Conservation (phyloP, 495 filamentous ascomycete species). For the Lasiosphaeris hirsuta region DNA sequence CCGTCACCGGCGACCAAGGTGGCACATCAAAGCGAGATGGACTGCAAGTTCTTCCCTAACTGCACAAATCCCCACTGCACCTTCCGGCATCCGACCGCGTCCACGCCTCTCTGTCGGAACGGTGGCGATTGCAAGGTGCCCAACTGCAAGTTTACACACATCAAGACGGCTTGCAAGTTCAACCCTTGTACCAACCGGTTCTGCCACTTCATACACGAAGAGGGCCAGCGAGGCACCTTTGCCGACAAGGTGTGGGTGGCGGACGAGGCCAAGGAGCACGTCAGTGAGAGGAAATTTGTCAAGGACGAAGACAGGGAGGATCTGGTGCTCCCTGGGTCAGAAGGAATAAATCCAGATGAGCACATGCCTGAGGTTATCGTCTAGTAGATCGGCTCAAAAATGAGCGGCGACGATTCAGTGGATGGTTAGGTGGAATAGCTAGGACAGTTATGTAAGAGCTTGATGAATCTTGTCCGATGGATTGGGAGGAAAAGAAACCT, state of each 20-base stretch:
- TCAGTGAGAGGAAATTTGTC: constrained; percentile 92
- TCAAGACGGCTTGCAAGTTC: constrained; percentile 79
- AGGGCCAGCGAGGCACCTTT: constrained; percentile 80
- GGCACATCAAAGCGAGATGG: constrained; percentile 73
- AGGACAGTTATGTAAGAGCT: too few species aligned
- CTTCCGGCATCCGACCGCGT: constrained; percentile 74
- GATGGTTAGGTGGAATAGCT: too few species aligned
- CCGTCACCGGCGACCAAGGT: constrained; percentile 81
- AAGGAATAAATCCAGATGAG: constrained; percentile 25
- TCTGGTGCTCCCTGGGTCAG: constrained; percentile 65
- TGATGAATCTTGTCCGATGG: not conserved
- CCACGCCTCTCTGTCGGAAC: constrained; percentile 73
- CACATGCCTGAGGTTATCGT: constrained; percentile 26
- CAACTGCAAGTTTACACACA: constrained; percentile 87
- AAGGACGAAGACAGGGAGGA: constrained; percentile 67
- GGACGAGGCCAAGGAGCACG: constrained; percentile 56
- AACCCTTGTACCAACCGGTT: constrained; percentile 81
- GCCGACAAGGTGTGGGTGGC: constrained; percentile 90
- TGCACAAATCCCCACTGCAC: constrained; percentile 83
- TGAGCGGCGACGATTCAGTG: too few species aligned
- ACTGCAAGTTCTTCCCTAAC: constrained; percentile 94
- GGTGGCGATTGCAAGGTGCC: constrained; percentile 83
- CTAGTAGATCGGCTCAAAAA: constrained; percentile 7
- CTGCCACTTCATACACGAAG: constrained; percentile 87
- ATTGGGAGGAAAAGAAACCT: not conserved